Percentiles rank a stretch among this genome's conserved stretches.
Evolutionary conservation across 1,139 yeast species (phyloP).

Genomic region (Yamadazyma taylorii): DNA sequence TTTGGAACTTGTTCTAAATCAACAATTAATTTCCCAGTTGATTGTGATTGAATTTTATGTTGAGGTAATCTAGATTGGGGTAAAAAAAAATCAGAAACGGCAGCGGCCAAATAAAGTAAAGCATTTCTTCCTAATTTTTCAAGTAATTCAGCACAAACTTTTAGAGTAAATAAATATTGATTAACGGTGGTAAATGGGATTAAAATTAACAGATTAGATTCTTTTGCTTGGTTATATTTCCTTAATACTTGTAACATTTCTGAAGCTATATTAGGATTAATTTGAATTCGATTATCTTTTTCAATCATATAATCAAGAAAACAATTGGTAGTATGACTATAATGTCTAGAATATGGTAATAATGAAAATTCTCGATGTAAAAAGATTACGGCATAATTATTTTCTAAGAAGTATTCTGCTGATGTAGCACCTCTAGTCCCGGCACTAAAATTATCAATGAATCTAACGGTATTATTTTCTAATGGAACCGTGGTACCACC

Average conservation of each 20-base stretch:
- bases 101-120: conserved; percentile 90
- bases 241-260: conserved; percentile 65
- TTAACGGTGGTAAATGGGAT: conserved; percentile 94
- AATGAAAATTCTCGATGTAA: conserved; percentile 89
- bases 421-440: conserved; percentile 98
- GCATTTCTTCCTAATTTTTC: conserved; percentile 55
- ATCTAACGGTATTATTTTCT: conserved; percentile 93
- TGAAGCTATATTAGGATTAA: conserved; percentile 59
- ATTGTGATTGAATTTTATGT: conserved; percentile 89
- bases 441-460: conserved; percentile 95
- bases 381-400: conserved; percentile 89
- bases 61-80: conserved; percentile 85
- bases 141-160: conserved; percentile 61
- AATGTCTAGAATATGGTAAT: conserved; percentile 87
- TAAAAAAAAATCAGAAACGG: conserved; percentile 92
- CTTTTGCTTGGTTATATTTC: conserved; percentile 62
- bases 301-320: conserved; percentile 81
- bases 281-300: conserved; percentile 51
- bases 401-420: conserved; percentile 84
- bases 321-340: conserved; percentile 80
- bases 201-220: conserved; percentile 58
- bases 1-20: conserved; percentile 96
- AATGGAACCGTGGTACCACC: conserved; percentile 99
- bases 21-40: conserved; percentile 68
- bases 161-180: conserved; percentile 85